These are phyloP conservation scores for Nidularia sp. DNA, from an alignment of 768 basidiomycete species.

Conservation along the genomic window DNA sequence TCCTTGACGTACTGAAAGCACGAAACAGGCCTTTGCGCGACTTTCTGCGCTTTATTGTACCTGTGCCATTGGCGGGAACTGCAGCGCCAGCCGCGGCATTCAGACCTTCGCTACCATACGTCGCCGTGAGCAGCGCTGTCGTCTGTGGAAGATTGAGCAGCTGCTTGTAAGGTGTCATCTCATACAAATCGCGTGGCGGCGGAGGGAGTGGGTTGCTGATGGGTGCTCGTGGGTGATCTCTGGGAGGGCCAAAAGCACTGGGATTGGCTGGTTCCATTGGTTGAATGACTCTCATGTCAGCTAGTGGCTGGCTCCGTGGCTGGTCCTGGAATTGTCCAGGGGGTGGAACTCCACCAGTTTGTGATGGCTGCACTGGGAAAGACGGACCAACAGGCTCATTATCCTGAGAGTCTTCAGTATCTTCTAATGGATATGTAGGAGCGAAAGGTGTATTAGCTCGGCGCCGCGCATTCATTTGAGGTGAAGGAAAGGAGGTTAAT, in stretches of 20 bases:
- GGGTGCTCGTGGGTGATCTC: slow-evolving; percentile 11
- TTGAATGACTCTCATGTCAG: slow-evolving; percentile 22
- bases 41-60: slow-evolving; percentile 23
- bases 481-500: slow-evolving; percentile 5
- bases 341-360: no score
- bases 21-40: slow-evolving; percentile 39
- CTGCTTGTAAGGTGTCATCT: slow-evolving; percentile 50
- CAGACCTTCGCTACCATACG: slow-evolving; percentile 15
- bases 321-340: no score
- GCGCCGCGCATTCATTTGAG: no score
- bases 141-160: slow-evolving; percentile 51
- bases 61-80: background rate
- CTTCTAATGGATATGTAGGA: no score
- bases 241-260: slow-evolving; percentile 23
- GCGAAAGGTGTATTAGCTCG: no score
- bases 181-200: slow-evolving; percentile 60
- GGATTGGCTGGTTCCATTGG: slow-evolving; percentile 23
- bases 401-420: no score
- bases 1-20: slow-evolving; percentile 27
- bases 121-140: slow-evolving; percentile 28
- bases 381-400: no score
- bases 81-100: slow-evolving; percentile 4
- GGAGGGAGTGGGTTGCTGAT: slow-evolving; percentile 57
- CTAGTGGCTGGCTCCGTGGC: no score
- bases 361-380: no score